Base-by-base conservation (phyloP, 2,329 filamentous ascomycete species). In the Fusarium chlamydosporum region DNA sequence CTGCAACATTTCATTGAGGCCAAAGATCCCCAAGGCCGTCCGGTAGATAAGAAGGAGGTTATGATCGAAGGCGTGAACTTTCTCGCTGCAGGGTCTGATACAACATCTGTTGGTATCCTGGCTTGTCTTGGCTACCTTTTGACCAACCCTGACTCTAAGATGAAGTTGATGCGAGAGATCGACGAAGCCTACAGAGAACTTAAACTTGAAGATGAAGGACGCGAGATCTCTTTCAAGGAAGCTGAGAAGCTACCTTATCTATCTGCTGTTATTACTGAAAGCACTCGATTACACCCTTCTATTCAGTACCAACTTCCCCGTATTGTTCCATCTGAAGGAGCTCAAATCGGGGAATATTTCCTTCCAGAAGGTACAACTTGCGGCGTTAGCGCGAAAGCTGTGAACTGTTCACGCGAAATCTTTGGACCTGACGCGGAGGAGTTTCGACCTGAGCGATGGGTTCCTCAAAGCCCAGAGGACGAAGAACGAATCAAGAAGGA, bases 271-370 rank as follows among this genome's bases (percentile, higher is more conserved):
- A 18, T 65, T 4, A 27, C 18, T 7, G 64, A 67, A 23, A 67
- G 64, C 13, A 60, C 50, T 2, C 48, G 61, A 3, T 20, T 67
- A 0, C 57, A 56, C 20, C 61, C 61, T 3, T 67, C 61, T 3
- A 65, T 65, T 6, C 64, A 64, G 10, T 67, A 67, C 9, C 64
- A 67, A 9, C 64, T 67, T 12, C 64, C 64, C 7, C 64, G 64
- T 7, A 5, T 50, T 6, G 33, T 53, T 0, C 52, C 61, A 4
- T 2, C 38, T 5, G 43, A 43, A 11, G 56, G 64, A 11, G 38
- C 35, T 2, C 38, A 57, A 1, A 26, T 65, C 7, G 45, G 61
- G 4, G n/a, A 34, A 11, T 34, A 65, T 9, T 61, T 57, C 26
- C n/a, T 67, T 16, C 56, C 64, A 5, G 23, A 16, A 1, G 61